These are phyloP conservation scores for Chaetomium cochliodes DNA, from an alignment of 495 filamentous ascomycete species.

Conservation along the genomic window DNA sequence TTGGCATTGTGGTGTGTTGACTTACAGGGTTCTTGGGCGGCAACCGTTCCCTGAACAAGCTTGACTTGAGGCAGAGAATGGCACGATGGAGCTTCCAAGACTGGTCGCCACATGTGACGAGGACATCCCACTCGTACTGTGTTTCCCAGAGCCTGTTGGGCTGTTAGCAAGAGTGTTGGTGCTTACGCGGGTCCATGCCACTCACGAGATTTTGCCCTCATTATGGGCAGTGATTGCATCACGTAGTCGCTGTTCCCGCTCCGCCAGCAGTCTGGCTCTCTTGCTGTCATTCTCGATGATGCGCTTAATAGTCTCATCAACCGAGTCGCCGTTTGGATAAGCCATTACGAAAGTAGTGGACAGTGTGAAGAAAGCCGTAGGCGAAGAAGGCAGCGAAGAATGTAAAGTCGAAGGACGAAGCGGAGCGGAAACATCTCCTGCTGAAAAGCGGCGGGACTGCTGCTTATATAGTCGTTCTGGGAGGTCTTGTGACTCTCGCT, in stretches of 20 bases:
- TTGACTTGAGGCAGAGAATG: constrained; percentile 26
- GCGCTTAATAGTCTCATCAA: background rate
- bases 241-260: constrained; percentile 1
- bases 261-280: background rate
- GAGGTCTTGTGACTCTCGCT: background rate
- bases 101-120: constrained; percentile 14
- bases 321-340: background rate
- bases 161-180: background rate
- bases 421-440: background rate
- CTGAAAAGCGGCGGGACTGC: background rate
- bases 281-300: background rate
- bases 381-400: too few species aligned
- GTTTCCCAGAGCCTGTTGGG: constrained; percentile 23
- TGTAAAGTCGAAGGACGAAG: background rate
- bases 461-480: background rate
- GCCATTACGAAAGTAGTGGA: too few species aligned
- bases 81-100: constrained; percentile 27
- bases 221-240: constrained; percentile 16
- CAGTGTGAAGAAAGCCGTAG: background rate
- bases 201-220: constrained; percentile 17
- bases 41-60: constrained; percentile 19
- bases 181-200: background rate
- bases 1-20: background rate
- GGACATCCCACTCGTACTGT: constrained; percentile 26
- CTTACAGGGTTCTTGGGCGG: constrained; percentile 24